Conservation (phyloP, 805 yeast species). For the Ascoidea tarda region DNA sequence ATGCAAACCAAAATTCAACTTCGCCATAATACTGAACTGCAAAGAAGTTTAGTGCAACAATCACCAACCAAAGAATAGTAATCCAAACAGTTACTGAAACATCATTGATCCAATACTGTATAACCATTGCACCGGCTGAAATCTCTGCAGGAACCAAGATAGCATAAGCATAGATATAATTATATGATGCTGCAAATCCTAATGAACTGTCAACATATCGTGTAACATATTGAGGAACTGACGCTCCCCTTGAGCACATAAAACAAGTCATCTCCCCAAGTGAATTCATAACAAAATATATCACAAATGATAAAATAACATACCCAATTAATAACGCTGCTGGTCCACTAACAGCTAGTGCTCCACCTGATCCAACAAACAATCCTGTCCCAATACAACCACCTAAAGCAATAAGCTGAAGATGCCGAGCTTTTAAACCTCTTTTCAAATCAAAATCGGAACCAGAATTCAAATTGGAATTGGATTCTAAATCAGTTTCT, state of each 20-base stretch:
- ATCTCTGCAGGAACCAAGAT: slow-evolving; percentile 45
- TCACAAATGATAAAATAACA: slow-evolving; percentile 39
- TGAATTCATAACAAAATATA: slow-evolving; percentile 43
- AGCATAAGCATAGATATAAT: slow-evolving; percentile 38
- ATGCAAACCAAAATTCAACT: slow-evolving; percentile 46
- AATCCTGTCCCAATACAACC: slow-evolving; percentile 62
- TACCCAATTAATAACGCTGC: slow-evolving; percentile 39
- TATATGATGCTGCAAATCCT: slow-evolving; percentile 52
- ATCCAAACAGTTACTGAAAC: slow-evolving; percentile 52
- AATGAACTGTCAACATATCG: slow-evolving; percentile 32
- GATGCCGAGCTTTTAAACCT: no score
- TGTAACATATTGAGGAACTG: slow-evolving; percentile 2
- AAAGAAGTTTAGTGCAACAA: slow-evolving; percentile 30
- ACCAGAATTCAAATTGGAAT: no score
- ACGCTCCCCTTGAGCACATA: slow-evolving; percentile 22
- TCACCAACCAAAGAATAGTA: slow-evolving; percentile 33
- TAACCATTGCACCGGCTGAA: slow-evolving; percentile 52
- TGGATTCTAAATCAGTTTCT: no score
- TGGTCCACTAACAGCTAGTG: slow-evolving; percentile 31
- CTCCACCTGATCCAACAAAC: slow-evolving; percentile 40
- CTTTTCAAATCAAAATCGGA: background rate
- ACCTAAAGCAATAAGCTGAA: no score
- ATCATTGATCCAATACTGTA: slow-evolving; percentile 44
- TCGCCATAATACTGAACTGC: slow-evolving; percentile 49
- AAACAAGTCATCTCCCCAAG: slow-evolving; percentile 37